Base-by-base conservation (phyloP, 106 monocot species). In the Platanthera guangdongensis region DNA sequence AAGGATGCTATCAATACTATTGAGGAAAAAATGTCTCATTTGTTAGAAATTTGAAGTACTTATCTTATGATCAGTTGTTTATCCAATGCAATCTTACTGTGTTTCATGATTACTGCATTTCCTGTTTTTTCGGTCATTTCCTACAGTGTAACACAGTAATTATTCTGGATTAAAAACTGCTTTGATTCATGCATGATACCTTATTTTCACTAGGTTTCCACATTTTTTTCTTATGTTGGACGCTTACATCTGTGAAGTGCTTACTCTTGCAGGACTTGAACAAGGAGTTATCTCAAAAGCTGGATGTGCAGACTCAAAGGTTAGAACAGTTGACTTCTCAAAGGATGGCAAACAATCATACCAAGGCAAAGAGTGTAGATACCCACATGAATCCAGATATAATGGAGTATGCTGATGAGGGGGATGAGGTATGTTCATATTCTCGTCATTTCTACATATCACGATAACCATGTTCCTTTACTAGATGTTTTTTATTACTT, bases 241-340 rank as follows among this genome's bases (percentile, higher is more conserved):
- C 46, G 9, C 18, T 75, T 4, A 14, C 32, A 39, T 55, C 8
- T 76, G 47, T 76, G 3, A n/a, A 6, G 11, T 11, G 3, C 13
- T 67, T 49, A 15, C 13, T 16, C 15, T 53, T 82, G 50, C 78
- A 99, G 97, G 92, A 94, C 46, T 77, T 92, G 84, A 99, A 94
- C 87, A 99, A 99, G 76, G 94, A 94, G 50, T 78, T 99, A 52
- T 94, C 89, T 14, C 84, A 85, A 75, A 99, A 99, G 77, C 84
- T 99, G 76, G 97, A 94, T 84, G 69, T 55, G 51, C 97, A 94
- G 83, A 97, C 97, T 2, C 97, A 94, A 74, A 89, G 92, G 64
- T 79, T 99, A 60, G 94, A 99, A 59, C 94, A 94, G 57, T 52
- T 99, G 80, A 84, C 86, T 76, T 77, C 97, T 51, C 87, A 94